Percentiles rank a stretch among this genome's conserved stretches.
phyloP scores from a whole-genome alignment of 1,139 yeast genomes.

The Suhomyces chickasaworum region DNA sequence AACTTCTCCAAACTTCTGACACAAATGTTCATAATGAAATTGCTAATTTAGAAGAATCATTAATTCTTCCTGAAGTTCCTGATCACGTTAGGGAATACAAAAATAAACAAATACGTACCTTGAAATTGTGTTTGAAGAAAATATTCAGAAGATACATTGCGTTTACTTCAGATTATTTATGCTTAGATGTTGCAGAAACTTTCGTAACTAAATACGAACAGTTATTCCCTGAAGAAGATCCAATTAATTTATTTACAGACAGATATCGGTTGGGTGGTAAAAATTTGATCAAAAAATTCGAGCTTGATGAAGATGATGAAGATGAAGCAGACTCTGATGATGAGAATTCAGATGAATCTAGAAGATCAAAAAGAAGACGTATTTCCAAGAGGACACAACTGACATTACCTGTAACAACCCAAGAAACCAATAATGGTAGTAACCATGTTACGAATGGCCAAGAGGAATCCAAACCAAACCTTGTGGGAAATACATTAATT shows the following conservation, averaged over 20 bases:
- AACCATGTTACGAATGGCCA: slow-evolving; percentile 10
- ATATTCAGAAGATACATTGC: slow-evolving; percentile 31
- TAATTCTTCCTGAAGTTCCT: slow-evolving; percentile 26
- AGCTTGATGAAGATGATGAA: slow-evolving; percentile 38
- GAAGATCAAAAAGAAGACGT: slow-evolving; percentile 27
- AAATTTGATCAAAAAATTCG: slow-evolving; percentile 49
- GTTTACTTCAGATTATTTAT: slow-evolving; percentile 54
- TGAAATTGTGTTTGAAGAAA: slow-evolving; percentile 29
- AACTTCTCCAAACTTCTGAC: slow-evolving; percentile 66
- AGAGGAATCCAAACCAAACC: slow-evolving; percentile 25
- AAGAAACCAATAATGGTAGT: slow-evolving; percentile 12
- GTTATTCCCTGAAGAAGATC: slow-evolving; percentile 62
- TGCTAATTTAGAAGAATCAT: slow-evolving; percentile 23
- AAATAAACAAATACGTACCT: slow-evolving; percentile 24
- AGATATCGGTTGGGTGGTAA: slow-evolving; percentile 45
- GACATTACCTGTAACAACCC: background rate
- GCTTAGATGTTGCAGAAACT: slow-evolving; percentile 63
- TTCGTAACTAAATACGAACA: slow-evolving; percentile 69
- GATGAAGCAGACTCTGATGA: slow-evolving; percentile 15
- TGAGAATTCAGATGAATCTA: slow-evolving; percentile 20
- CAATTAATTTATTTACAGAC: slow-evolving; percentile 42
- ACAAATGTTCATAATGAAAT: slow-evolving; percentile 43
- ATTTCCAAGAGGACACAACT: slow-evolving; percentile 10
- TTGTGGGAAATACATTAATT: slow-evolving; percentile 55
- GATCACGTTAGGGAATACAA: slow-evolving; percentile 23